Evolutionary conservation across 768 basidiomycete species (phyloP).

Genomic region (Lactarius vividus): DNA sequence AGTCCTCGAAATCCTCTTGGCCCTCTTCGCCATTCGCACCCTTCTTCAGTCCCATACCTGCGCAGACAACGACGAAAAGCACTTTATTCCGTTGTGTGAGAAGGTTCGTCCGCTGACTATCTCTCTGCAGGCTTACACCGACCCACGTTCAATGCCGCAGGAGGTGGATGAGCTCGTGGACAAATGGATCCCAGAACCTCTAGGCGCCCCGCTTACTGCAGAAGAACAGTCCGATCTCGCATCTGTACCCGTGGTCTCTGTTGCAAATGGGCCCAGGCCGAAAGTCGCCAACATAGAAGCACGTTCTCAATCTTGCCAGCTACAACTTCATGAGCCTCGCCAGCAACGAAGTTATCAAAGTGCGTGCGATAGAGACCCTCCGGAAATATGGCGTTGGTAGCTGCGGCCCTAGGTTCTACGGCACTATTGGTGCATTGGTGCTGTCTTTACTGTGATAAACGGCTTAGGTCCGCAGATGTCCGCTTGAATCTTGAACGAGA

Average conservation of each 20-base stretch:
- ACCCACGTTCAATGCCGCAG: slow-evolving; percentile 40
- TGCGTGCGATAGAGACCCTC: slow-evolving; percentile 78
- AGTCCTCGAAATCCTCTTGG: too few relatives aligned
- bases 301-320: slow-evolving; percentile 80
- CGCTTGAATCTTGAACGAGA: slow-evolving; percentile 65
- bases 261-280: slow-evolving; percentile 80
- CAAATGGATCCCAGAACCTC: slow-evolving; percentile 88
- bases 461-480: too few relatives aligned
- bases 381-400: slow-evolving; percentile 90
- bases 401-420: too few relatives aligned
- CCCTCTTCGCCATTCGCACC: slow-evolving; percentile 81
- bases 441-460: too few relatives aligned
- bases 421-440: too few relatives aligned
- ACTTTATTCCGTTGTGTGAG: slow-evolving; percentile 88
- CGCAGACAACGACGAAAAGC: slow-evolving; percentile 77
- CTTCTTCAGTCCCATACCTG: slow-evolving; percentile 85
- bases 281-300: slow-evolving; percentile 68
- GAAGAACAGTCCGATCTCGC: slow-evolving; percentile 65
- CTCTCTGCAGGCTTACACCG: not conserved
- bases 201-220: slow-evolving; percentile 59
- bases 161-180: slow-evolving; percentile 97
- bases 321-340: slow-evolving; percentile 91
- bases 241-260: slow-evolving; percentile 75
- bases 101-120: slow-evolving; percentile 47
- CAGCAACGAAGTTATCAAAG: slow-evolving; percentile 86